phyloP scores from a whole-genome alignment of 768 basidiomycete species.

The Leccinum subgranulosum region DNA sequence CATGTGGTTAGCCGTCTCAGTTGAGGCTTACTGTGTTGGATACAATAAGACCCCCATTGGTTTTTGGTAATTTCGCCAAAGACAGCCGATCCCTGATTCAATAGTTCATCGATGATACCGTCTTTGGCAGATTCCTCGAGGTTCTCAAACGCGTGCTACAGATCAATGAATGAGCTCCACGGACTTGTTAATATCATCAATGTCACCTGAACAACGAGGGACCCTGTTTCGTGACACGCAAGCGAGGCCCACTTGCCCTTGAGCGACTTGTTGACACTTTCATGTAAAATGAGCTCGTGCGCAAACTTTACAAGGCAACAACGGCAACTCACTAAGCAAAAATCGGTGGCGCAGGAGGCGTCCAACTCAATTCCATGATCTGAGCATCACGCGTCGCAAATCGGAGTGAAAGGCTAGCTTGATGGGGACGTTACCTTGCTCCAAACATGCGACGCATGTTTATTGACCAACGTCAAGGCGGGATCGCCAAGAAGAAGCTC shows the following conservation, averaged over 20 bases:
- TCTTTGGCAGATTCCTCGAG: slow-evolving; percentile 81
- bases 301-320: not conserved
- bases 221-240: slow-evolving; percentile 89
- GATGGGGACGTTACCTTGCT: slow-evolving; percentile 57
- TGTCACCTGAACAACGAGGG: slow-evolving; percentile 78
- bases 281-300: slow-evolving; percentile 3
- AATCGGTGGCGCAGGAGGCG: slow-evolving; percentile 82
- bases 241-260: slow-evolving; percentile 88
- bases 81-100: slow-evolving; percentile 63
- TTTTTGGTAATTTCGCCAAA: slow-evolving; percentile 81
- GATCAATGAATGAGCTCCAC: slow-evolving; percentile 10
- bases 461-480: slow-evolving; percentile 82
- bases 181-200: not conserved
- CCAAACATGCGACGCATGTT: slow-evolving; percentile 91
- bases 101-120: slow-evolving; percentile 79
- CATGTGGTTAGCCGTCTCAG: not conserved
- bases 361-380: slow-evolving; percentile 92
- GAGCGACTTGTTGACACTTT: slow-evolving; percentile 81
- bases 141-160: slow-evolving; percentile 81
- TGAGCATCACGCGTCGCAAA: slow-evolving; percentile 27
- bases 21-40: slow-evolving; percentile 69
- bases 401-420: not conserved
- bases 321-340: slow-evolving; percentile 67
- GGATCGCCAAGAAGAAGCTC: slow-evolving; percentile 84
- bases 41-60: slow-evolving; percentile 87